A percentile compares a stretch with the other conserved stretches of the same genome.
phyloP scores from a whole-genome alignment of 1,139 yeast genomes.

The Debaryomyces psychrophilus region DNA sequence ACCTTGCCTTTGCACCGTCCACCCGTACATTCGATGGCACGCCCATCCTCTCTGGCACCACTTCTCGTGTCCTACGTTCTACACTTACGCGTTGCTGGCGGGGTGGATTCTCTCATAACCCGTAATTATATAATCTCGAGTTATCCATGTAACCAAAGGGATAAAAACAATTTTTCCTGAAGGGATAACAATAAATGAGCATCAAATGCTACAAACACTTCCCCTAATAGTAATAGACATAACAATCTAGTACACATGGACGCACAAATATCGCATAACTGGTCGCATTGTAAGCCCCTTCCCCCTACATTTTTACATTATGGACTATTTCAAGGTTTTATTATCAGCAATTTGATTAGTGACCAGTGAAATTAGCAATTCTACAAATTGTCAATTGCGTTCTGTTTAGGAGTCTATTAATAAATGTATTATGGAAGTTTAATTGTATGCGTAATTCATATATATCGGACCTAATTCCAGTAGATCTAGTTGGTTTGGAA shows the following conservation, averaged over 20 bases:
- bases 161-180: neutral
- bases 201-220: conserved; percentile 7
- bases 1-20: neutral
- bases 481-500: neutral
- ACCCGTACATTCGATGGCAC: neutral
- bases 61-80: neutral
- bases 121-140: conserved; percentile 3
- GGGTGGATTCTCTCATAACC: neutral
- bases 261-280: neutral
- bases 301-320: neutral
- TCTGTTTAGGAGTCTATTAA: neutral
- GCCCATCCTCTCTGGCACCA: too few species aligned
- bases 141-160: conserved; percentile 1
- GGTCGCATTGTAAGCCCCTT: neutral
- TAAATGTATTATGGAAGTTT: neutral
- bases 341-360: neutral
- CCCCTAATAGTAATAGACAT: conserved; percentile 5
- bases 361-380: conserved; percentile 1
- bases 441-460: neutral
- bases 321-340: neutral
- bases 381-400: neutral
- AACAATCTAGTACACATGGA: conserved; percentile 1
- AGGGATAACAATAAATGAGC: conserved; percentile 3
- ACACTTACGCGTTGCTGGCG: neutral
- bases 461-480: conserved; percentile 1